Percentiles rank a stretch among this genome's conserved stretches.
Conservation (phyloP, 257 asterid genomes). For the Galeopsis tetrahit region DNA sequence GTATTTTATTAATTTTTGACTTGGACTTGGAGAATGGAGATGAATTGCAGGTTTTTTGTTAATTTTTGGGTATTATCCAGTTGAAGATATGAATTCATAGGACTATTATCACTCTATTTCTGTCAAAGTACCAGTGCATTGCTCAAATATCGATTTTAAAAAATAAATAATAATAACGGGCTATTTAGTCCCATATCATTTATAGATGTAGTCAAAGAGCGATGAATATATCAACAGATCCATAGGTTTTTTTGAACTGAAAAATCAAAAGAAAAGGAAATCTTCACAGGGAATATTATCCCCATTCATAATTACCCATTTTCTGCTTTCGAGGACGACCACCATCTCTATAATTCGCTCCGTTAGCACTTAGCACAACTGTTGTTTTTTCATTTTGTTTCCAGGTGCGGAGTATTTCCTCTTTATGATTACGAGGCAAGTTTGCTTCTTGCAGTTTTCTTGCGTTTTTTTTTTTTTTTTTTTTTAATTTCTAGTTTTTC, state of each 20-base stretch:
- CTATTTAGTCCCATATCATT: too few species aligned
- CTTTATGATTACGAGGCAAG: slow-evolving; percentile 19
- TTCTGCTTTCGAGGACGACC: background rate
- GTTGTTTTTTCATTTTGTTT: background rate
- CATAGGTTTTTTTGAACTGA: slow-evolving; percentile 33
- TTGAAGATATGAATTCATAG: too few species aligned
- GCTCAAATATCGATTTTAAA: too few species aligned
- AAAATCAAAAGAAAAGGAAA: background rate
- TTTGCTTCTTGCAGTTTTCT: slow-evolving; percentile 24
- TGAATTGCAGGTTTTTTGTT: too few species aligned
- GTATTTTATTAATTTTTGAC: too few species aligned
- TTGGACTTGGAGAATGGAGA: too few species aligned
- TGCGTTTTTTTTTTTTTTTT: background rate
- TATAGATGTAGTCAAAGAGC: slow-evolving; percentile 11
- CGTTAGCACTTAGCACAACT: slow-evolving; percentile 31
- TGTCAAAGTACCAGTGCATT: too few species aligned
- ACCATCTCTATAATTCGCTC: slow-evolving; percentile 50
- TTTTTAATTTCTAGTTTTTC: slow-evolving; percentile 15
- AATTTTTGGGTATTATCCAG: too few species aligned
- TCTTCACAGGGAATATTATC: slow-evolving; percentile 14
- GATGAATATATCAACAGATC: slow-evolving; percentile 33
- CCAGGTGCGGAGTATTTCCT: slow-evolving; percentile 37
- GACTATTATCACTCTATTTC: too few species aligned
- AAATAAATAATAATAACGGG: too few species aligned
- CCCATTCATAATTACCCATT: slow-evolving; percentile 18